These are phyloP conservation scores for Escallonia rubra DNA, from an alignment of 129 eudicot species.

Conservation along the genomic window DNA sequence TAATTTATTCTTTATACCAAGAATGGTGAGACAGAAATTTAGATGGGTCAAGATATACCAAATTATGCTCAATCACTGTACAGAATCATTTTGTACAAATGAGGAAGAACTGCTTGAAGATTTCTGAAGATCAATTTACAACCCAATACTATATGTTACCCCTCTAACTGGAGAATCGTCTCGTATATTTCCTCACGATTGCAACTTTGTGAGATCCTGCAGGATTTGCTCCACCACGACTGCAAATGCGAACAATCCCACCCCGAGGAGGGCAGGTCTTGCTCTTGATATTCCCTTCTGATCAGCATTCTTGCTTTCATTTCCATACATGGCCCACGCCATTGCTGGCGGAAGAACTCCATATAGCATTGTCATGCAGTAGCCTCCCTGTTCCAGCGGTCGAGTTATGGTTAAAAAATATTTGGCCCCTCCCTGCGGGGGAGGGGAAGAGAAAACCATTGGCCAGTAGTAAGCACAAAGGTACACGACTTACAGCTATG, in stretches of 20 bases:
- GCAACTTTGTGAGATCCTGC: slow-evolving; percentile 52
- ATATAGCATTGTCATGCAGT: slow-evolving; percentile 83
- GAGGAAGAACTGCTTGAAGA: too few relatives aligned
- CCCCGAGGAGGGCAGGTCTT: slow-evolving; percentile 45
- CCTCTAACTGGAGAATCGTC: neutral
- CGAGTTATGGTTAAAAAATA: too few relatives aligned
- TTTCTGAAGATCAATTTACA: neutral
- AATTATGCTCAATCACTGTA: too few relatives aligned
- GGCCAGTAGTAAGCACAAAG: neutral
- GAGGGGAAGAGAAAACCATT: neutral
- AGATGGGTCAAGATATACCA: too few relatives aligned
- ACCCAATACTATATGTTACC: neutral
- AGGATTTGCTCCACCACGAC: slow-evolving; percentile 61
- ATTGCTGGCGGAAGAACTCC: slow-evolving; percentile 90
- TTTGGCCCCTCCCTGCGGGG: too few relatives aligned
- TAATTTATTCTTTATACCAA: too few relatives aligned
- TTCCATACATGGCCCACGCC: slow-evolving; percentile 64
- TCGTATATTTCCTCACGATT: neutral
- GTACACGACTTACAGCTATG: slow-evolving; percentile 62
- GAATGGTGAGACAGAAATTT: too few relatives aligned
- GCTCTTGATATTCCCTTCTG: slow-evolving; percentile 27
- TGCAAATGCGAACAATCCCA: slow-evolving; percentile 67
- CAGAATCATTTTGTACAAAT: too few relatives aligned
- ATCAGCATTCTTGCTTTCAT: slow-evolving; percentile 17
- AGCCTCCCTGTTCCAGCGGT: slow-evolving; percentile 66